Evolutionary conservation across 1,139 yeast species (phyloP), one percentile per base, ranked within the genome.

Genomic region (Hemisphaericaspora subhashii): DNA sequence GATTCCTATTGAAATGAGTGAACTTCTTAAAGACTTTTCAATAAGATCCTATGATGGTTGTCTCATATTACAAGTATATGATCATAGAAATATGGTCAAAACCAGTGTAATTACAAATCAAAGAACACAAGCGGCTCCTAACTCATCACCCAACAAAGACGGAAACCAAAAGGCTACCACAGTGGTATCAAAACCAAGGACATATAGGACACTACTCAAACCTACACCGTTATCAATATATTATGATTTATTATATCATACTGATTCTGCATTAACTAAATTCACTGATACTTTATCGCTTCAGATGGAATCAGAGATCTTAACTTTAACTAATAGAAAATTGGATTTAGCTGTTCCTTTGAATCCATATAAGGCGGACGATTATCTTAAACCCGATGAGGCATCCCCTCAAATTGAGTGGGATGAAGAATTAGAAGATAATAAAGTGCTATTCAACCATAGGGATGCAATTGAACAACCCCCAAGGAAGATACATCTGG

Each of bases 1-100:
- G 52, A 87, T 92, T 12, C 97, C 97, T 1, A 85, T 88, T 31
- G 90, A 94, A 14, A 81, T 92, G 58, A 81, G 90, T 51, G 98
- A 90, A 61, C 86, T 90, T 14, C 72, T 90, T 41, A 81, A 87
- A 52, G 98, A 90, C 57, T 86, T 92, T 33, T 83, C 90, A 12
- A 78, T 90, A 22, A 77, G 80, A 43, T 77, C 87, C 38, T 90
- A 87, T 57, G 97, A 90, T 58, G 97, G 98, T 0, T 87, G 95
- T 55, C 68, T 90, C 31, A 86, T 92, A 14, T 62, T 92, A 37
- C 88, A 87, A 53, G 84, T 92, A 13, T 79, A 77, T 47, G 98
- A 92, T 58, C 96, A 89, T 58, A 52, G 77, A 32, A 58, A 66
- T 40, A 60, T 67, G 64, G 61, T 64, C 2, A 39, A 42, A 31